phyloP scores from a whole-genome alignment of 139 green algal genomes.

The Closterium sp. region DNA sequence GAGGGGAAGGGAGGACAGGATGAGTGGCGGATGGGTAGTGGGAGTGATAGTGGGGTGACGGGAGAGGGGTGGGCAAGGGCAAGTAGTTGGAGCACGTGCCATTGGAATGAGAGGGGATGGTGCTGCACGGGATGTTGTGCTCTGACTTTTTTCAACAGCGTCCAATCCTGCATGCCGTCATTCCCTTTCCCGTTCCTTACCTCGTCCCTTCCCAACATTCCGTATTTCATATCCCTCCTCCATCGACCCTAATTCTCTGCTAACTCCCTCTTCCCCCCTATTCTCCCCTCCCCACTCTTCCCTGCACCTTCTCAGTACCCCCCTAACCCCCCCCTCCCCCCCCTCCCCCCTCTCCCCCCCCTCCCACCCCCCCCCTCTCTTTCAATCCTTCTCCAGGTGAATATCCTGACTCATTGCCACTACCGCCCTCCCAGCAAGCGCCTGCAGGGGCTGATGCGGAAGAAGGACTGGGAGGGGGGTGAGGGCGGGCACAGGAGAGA shows the following conservation, averaged over 20 bases:
- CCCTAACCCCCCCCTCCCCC: not conserved
- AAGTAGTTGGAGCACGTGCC: not conserved
- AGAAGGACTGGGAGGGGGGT: not conserved
- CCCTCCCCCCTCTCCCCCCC: not conserved
- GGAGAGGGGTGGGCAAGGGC: not conserved
- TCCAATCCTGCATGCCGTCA: too few relatives aligned
- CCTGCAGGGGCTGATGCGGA: not conserved
- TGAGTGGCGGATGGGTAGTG: not conserved
- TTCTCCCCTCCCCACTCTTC: too few relatives aligned
- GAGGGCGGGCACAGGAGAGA: conserved; percentile 17
- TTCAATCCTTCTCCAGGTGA: conserved; percentile 22
- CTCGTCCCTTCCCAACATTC: too few relatives aligned
- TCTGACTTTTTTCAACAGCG: too few relatives aligned
- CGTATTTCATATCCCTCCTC: too few relatives aligned
- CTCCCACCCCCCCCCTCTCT: not conserved
- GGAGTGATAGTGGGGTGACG: not conserved
- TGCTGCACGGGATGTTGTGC: too few relatives aligned
- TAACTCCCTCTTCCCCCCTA: too few relatives aligned
- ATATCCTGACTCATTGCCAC: conserved; percentile 29
- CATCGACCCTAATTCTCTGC: too few relatives aligned
- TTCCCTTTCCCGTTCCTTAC: too few relatives aligned
- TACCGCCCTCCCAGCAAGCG: conserved; percentile 18
- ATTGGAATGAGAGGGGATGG: too few relatives aligned
- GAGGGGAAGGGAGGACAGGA: not conserved
- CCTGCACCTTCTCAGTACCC: too few relatives aligned